Evolutionary conservation across 495 filamentous ascomycete species (phyloP), one percentile per base, ranked within the genome.

Genomic region (Aspergillus coremiiformis): DNA sequence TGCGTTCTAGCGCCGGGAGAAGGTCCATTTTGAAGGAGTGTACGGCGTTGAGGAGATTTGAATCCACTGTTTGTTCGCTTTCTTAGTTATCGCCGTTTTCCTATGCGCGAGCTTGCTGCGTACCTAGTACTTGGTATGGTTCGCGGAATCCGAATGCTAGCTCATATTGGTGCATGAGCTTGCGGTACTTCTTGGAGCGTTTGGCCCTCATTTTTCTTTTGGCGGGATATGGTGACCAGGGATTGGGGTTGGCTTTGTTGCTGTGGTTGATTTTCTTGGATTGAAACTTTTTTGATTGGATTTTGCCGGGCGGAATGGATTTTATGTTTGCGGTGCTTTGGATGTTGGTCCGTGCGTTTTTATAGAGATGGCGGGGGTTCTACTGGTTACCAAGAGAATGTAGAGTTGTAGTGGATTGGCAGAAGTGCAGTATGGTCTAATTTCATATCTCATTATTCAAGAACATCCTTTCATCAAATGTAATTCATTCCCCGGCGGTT

Each of bases 121-220:
- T 73, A 87, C 84, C 68, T 30, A 97, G 78, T 15, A 97, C 84
- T 73, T 97, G 92, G 65, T 96, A 97, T 5, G 92, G 89, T 64
- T 90, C 87, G 49, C 91, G 87, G 67, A 95, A 96, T 20, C 85
- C 84, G 57, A 91, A 94, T 43, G 77, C 80, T 54, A 89, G 73
- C 61, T 81, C 80, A 81, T 90, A 97, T 62, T 90, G 83, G 58
- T 87, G 82, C 90, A 99, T 96, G 52, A 96, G 79, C 82, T 95
- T 95, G 63, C 89, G 84, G 70, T 97, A 98, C 66, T 90, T 86
- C 74, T 96, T 98, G 6, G 87, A 84, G 55, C 93, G 83, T 68
- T 96, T 96, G 52, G 88, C 90, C 62, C 86, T 81, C 89, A 95
- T 95, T 54, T 63, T 56, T 89, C 94, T 95, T 54, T 63, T 56